Evolutionary conservation across 2,329 filamentous ascomycete species (phyloP).

Genomic region (Hypoxylon sp.): DNA sequence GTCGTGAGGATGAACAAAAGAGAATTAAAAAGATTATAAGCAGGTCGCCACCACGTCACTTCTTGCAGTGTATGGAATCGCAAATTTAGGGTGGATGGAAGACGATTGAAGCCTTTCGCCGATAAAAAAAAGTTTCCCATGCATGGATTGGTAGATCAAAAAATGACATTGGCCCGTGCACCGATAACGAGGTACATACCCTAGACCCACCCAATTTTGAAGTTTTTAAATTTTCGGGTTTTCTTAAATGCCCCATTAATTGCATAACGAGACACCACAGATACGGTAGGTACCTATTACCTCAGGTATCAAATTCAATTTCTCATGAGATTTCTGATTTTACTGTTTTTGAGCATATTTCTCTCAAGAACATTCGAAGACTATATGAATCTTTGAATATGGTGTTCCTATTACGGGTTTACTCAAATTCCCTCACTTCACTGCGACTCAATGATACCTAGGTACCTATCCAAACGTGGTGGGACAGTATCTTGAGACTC

Average conservation of each 20-base stretch:
- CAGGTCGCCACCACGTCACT: conserved; percentile 23
- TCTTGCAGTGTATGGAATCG: conserved; percentile 36
- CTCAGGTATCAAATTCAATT: conserved; percentile 13
- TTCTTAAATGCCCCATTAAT: conserved; percentile 25
- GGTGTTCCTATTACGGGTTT: background rate
- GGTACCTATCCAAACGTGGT: conserved; percentile 1
- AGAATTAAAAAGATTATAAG: conserved; percentile 30
- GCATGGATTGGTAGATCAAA: conserved; percentile 18
- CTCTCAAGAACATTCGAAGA: background rate
- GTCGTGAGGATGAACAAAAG: conserved; percentile 30
- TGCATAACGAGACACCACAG: conserved; percentile 30
- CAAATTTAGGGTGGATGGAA: conserved; percentile 27
- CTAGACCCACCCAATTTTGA: background rate
- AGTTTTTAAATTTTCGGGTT: background rate
- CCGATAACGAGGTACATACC: conserved; percentile 12
- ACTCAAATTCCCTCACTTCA: conserved; percentile 1
- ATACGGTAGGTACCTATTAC: background rate
- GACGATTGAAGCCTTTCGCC: conserved; percentile 32
- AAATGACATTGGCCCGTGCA: conserved; percentile 36
- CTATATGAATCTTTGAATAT: conserved; percentile 10
- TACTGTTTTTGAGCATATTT: background rate
- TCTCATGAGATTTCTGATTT: conserved; percentile 11
- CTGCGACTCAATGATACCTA: conserved; percentile 21
- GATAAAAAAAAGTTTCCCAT: conserved; percentile 43
- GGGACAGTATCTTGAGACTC: conserved; percentile 9